Evolutionary conservation across 2,329 filamentous ascomycete species (phyloP), one percentile per base, ranked within the genome.

Genomic region (Metarhizium sp.): DNA sequence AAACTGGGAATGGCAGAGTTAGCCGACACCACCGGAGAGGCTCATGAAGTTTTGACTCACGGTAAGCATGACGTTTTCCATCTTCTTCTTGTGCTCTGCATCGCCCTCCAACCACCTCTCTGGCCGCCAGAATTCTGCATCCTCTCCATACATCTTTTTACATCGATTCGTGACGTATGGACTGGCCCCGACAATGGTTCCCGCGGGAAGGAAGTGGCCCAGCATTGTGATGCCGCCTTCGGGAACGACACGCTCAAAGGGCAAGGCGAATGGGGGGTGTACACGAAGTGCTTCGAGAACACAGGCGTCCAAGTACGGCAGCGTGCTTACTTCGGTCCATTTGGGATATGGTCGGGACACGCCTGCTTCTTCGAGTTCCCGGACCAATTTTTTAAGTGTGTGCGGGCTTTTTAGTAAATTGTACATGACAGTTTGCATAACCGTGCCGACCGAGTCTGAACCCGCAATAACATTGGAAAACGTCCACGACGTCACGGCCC

Each of bases 251-350:
- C 52, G 11, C 32, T 54, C 46, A 29, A 54, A 50, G 6, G 45
- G 45, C 43, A 50, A 18, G 11, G 52, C 45, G 18, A 50, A 50
- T 8, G 46, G 45, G 3, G 52, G 52, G 18, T 50, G 52, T 10
- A 54, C 48, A 14, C 52, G 45, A n/a, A 50, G n/a, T 38, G 52
- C 45, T 20, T 54, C 46, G 10, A 40, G 45, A 4, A 54, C 32
- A 29, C 45, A 50, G 4, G 64, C 65, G 54, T 68, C 62, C 2
- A 69, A 57, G 34, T 66, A 67, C 3, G 63, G 65, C n/a, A 69
- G 55, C 11, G 59, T 57, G 25, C 60, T 52, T 2, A 67, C 59
- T 40, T 68, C 66, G 29, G 45, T 53, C 60, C 61, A 68, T 29
- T 59, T 62, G 14, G 67, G 63, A 50, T 57, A 65, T 2, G 67